Conservation (phyloP, 2,329 filamentous ascomycete genomes). For the Trichoderma gracile region DNA sequence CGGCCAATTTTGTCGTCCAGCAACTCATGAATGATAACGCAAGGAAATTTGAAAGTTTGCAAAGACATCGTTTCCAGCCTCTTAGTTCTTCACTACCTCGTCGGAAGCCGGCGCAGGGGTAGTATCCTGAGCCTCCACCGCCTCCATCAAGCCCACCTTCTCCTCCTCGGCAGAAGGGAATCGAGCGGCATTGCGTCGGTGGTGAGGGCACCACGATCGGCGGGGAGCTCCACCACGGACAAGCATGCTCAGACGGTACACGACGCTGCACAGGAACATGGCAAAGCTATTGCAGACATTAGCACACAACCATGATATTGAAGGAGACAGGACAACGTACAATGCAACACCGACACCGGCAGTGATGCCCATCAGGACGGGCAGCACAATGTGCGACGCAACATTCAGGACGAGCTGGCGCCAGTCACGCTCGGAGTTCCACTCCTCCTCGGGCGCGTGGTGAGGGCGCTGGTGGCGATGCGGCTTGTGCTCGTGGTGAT, state of each 20-base stretch:
- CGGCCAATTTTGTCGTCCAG: slow-evolving; percentile 9
- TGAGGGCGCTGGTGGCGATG: slow-evolving; percentile 31
- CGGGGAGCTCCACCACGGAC: slow-evolving; percentile 36
- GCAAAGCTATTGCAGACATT: slow-evolving; percentile 50
- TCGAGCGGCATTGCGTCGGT: not conserved
- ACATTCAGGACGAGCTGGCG: slow-evolving; percentile 53
- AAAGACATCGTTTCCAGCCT: not conserved
- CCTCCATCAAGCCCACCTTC: slow-evolving; percentile 53
- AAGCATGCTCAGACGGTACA: slow-evolving; percentile 60
- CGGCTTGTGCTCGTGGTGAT: slow-evolving; percentile 29
- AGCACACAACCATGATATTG: slow-evolving; percentile 29
- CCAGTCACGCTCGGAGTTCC: slow-evolving; percentile 31
- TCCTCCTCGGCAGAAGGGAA: slow-evolving; percentile 42
- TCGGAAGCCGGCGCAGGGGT: slow-evolving; percentile 33
- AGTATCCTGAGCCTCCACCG: slow-evolving; percentile 35
- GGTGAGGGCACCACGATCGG: slow-evolving; percentile 26
- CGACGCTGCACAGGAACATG: slow-evolving; percentile 64
- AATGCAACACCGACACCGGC: slow-evolving; percentile 68
- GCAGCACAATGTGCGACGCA: slow-evolving; percentile 64
- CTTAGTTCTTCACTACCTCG: slow-evolving; percentile 29
- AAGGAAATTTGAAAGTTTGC: slow-evolving; percentile 9
- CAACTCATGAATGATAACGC: slow-evolving; percentile 14
- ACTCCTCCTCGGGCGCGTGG: slow-evolving; percentile 4
- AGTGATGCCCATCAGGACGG: slow-evolving; percentile 67
- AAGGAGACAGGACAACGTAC: slow-evolving; percentile 42